Evolutionary conservation across 2,329 filamentous ascomycete genomes (phyloP).

Genomic region (Fusarium falciforme): DNA sequence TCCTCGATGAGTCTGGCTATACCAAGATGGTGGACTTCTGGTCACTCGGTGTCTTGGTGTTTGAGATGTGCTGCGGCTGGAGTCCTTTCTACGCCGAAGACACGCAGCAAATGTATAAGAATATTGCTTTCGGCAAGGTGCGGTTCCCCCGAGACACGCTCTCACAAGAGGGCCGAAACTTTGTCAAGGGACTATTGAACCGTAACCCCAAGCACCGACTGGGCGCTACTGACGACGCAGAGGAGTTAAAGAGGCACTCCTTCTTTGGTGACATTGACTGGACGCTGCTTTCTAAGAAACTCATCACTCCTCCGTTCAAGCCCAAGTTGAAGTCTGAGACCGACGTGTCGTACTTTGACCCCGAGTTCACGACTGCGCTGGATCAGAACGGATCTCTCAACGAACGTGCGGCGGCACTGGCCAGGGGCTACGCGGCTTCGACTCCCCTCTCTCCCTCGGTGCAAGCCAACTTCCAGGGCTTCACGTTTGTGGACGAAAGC

Average conservation of each 20-base stretch:
- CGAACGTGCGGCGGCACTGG: conserved; percentile 86
- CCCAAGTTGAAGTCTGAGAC: conserved; percentile 95
- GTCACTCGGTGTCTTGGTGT: conserved; percentile 96
- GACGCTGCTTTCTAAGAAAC: conserved; percentile 87
- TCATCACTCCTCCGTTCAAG: conserved; percentile 96
- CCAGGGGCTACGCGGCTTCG: conserved; percentile 86
- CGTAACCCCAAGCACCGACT: conserved; percentile 96
- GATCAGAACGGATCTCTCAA: conserved; percentile 90
- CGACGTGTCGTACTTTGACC: conserved; percentile 98
- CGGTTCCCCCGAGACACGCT: conserved; percentile 94
- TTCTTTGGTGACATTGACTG: conserved; percentile 97
- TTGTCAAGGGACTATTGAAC: conserved; percentile 97
- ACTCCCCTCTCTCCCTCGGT: conserved; percentile 95
- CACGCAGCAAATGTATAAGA: conserved; percentile 99
- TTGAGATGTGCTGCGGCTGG: conserved; percentile 99
- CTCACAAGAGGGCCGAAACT: conserved; percentile 94
- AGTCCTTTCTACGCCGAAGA: conserved; percentile 99
- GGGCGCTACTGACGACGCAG: conserved; percentile 89
- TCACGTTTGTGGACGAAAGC: conserved; percentile 99
- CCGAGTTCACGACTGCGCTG: conserved; percentile 95
- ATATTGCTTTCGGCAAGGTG: conserved; percentile 99
- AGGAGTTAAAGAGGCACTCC: conserved; percentile 91
- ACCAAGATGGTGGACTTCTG: conserved; percentile 99
- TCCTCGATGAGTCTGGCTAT: conserved; percentile 96
- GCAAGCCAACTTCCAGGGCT: conserved; percentile 98